phyloP scores from a whole-genome alignment of 169 alveolate genomes.

The Besnoitia besnoiti region DNA sequence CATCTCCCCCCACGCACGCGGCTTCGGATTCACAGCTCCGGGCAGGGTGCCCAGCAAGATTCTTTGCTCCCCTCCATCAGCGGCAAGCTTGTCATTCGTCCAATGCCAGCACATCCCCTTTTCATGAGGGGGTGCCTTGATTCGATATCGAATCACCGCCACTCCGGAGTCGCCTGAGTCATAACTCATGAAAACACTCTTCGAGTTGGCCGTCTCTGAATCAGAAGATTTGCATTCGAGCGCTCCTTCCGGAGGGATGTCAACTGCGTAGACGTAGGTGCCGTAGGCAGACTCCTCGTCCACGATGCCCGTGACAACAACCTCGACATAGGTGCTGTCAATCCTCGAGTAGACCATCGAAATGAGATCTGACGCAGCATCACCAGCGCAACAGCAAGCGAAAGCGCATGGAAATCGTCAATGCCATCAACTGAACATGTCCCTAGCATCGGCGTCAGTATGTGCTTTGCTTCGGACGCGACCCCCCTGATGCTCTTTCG shows the following conservation, averaged over 20 bases:
- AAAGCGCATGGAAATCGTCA: too few species aligned
- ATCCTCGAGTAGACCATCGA: neutral
- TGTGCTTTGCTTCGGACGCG: too few species aligned
- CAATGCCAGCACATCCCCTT: conserved; percentile 23
- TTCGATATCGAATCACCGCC: neutral
- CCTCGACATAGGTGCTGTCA: conserved; percentile 9
- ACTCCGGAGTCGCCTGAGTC: neutral
- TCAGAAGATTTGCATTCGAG: neutral
- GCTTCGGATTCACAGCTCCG: neutral
- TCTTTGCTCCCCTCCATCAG: neutral
- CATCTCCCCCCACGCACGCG: conserved; percentile 2
- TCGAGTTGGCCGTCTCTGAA: neutral
- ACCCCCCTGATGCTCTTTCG: too few species aligned
- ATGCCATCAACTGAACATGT: too few species aligned
- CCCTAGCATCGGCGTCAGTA: too few species aligned
- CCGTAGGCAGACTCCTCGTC: neutral
- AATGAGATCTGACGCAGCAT: neutral
- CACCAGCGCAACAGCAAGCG: too few species aligned
- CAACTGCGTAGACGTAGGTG: neutral
- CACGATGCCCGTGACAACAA: neutral
- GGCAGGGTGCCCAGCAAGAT: neutral
- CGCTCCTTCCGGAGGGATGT: neutral
- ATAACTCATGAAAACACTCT: neutral
- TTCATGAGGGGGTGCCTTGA: neutral
- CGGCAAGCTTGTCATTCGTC: neutral